Percentiles rank a stretch among this genome's conserved stretches.
These are phyloP conservation scores for Salvia splendens DNA, from an alignment of 257 asterid species.

Conservation along the genomic window DNA sequence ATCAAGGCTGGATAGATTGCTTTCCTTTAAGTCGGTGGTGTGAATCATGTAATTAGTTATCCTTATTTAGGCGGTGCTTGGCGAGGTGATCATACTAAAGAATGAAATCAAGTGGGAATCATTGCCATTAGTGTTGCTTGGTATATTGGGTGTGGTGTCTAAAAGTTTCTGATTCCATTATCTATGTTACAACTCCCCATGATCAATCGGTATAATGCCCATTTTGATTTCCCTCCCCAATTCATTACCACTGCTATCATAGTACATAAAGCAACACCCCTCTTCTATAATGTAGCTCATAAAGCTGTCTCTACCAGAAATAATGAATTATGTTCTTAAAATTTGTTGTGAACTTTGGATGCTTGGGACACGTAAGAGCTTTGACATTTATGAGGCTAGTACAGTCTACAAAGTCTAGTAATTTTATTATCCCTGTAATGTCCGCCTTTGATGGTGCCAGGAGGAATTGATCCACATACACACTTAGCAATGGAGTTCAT, in stretches of 20 bases:
- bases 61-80: neutral
- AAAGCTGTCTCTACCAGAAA: neutral
- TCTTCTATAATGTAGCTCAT: neutral
- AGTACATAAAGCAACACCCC: neutral
- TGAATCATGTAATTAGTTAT: neutral
- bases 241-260: neutral
- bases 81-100: conserved; percentile 1
- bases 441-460: conserved; percentile 42
- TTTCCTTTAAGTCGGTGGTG: neutral
- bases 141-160: neutral
- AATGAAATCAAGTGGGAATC: neutral
- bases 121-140: neutral
- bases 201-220: neutral
- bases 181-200: neutral
- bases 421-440: conserved; percentile 8
- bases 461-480: conserved; percentile 99
- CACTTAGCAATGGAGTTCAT: conserved; percentile 97
- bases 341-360: neutral
- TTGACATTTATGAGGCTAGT: neutral
- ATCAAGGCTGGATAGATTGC: neutral
- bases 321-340: neutral
- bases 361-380: neutral
- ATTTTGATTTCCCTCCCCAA: neutral
- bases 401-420: conserved; percentile 6
- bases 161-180: neutral